A percentile compares a stretch with the other conserved stretches of the same genome.
Evolutionary conservation across 176 grass and related monocot species (phyloP).

Genomic region (Paspalum vaginatum): DNA sequence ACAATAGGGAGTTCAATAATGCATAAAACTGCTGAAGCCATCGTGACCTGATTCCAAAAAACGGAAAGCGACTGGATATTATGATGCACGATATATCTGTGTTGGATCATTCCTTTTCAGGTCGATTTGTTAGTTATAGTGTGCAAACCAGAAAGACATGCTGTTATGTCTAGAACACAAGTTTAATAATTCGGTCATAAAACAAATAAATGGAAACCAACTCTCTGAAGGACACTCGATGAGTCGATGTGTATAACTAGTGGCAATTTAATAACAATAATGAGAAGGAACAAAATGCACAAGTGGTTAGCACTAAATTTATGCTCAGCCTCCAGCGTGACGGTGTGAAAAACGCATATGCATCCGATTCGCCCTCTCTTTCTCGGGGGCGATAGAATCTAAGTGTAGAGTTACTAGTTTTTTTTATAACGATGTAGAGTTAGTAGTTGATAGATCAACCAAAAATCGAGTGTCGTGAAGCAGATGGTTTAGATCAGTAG

Average conservation of each 20-base stretch:
- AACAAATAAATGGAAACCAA: not conserved
- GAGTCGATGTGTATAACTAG: not conserved
- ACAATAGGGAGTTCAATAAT: not conserved
- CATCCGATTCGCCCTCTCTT: not conserved
- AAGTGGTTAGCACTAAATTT: not conserved
- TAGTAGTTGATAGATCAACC: not conserved
- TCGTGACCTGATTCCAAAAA: not conserved
- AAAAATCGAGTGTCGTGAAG: not conserved
- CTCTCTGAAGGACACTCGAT: not conserved
- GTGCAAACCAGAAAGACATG: not conserved
- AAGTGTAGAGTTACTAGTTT: not conserved
- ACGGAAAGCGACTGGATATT: not conserved
- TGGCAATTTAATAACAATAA: not conserved
- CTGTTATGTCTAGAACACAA: not conserved
- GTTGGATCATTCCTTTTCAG: not conserved
- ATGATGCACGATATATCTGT: conserved; percentile 4
- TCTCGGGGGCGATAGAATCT: not conserved
- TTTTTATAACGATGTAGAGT: too few species aligned
- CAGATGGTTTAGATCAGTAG: not conserved
- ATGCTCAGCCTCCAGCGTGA: too few species aligned
- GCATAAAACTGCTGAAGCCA: not conserved
- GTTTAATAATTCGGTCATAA: not conserved
- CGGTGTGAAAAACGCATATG: not conserved
- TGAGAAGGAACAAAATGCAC: not conserved
- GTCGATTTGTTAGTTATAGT: not conserved